Evolutionary conservation across 2,329 filamentous ascomycete species (phyloP).

Genomic region (Paecilomyces fulvus): DNA sequence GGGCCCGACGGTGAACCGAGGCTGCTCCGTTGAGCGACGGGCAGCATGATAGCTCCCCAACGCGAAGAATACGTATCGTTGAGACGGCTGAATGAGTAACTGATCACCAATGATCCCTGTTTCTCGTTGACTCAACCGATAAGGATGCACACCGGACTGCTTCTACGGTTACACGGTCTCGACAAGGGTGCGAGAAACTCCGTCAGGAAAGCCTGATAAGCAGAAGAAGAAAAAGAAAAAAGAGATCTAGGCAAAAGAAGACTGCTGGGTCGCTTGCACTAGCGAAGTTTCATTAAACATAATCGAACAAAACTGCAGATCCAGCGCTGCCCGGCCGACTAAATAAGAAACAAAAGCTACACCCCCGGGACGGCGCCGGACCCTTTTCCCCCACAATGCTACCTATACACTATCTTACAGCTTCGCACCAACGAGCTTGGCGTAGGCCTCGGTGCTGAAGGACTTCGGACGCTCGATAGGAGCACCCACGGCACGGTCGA

Average conservation of each 20-base stretch:
- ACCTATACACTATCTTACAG: conserved; percentile 52
- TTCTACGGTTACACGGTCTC: not conserved
- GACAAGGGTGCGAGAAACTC: too few species aligned
- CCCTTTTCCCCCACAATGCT: conserved; percentile 13
- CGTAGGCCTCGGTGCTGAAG: conserved; percentile 95
- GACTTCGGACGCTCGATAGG: conserved; percentile 99
- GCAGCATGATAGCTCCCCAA: not conserved
- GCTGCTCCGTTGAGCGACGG: conserved; percentile 14
- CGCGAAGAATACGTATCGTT: conserved; percentile 6
- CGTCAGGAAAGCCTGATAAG: too few species aligned
- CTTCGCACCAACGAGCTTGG: conserved; percentile 84
- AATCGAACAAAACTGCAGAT: conserved; percentile 26
- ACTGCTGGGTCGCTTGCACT: conserved; percentile 31
- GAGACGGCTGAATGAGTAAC: conserved; percentile 1
- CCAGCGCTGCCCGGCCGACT: conserved; percentile 14
- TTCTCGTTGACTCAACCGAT: too few species aligned
- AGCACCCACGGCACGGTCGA: conserved; percentile 92
- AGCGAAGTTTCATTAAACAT: conserved; percentile 32
- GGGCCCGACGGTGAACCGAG: conserved; percentile 6
- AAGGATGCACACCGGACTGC: too few species aligned
- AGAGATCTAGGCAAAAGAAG: conserved; percentile 18
- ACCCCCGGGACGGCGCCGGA: conserved; percentile 7
- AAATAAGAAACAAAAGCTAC: conserved; percentile 3
- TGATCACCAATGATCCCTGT: too few species aligned
- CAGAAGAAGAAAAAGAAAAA: too few species aligned